Evolutionary conservation across 2,329 filamentous ascomycete genomes (phyloP), one percentile per base, ranked within the genome.

Genomic region (Curvularia sp.): DNA sequence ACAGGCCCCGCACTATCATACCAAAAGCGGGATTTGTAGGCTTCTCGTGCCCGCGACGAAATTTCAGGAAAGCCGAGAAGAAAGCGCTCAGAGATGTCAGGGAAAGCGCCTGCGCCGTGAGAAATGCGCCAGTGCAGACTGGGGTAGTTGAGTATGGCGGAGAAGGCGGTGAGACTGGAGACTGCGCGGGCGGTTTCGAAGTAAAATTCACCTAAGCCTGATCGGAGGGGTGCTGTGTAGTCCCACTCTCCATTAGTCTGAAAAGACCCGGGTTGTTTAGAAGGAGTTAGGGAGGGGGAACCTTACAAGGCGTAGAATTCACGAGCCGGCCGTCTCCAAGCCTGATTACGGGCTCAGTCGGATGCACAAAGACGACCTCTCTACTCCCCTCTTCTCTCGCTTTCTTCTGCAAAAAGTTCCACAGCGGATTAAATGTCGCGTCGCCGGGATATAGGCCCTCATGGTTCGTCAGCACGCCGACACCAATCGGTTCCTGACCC

Each of bases 1-100:
- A 77, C 74, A 0, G 75, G 75, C 0, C 75, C 75, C 7, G 76
- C 75, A 26, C 67, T 75, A 52, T 78, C 75, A 50, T 77, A 78
- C 73, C 74, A 78, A 35, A 75, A 73, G 28, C 74, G 65, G 2
- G 60, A 57, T 38, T 67, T 71, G 55, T 73, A 76, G 3, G 66
- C 67, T 53, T 69, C 66, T n/a, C 68, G 62, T 12, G 71, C 67
- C 12, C 64, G 67, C 1, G 65, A 65, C 0, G 74, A 58, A 6
- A 69, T 66, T 0, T 64, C 49, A 0, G 73, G 67, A 49, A 77
- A 72, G 7, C 71, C 68, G 7, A 77, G 64, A 7, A 78, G 49
- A 44, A 77, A 77, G 18, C 75, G 69, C 49, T 74, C 71, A 2
- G 68, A 67, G 30, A 76, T 76, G 47, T 75, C 73, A 0, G 75